These are phyloP conservation scores for Cystoisospora suis DNA, from an alignment of 169 alveolate genomes.

Conservation along the genomic window DNA sequence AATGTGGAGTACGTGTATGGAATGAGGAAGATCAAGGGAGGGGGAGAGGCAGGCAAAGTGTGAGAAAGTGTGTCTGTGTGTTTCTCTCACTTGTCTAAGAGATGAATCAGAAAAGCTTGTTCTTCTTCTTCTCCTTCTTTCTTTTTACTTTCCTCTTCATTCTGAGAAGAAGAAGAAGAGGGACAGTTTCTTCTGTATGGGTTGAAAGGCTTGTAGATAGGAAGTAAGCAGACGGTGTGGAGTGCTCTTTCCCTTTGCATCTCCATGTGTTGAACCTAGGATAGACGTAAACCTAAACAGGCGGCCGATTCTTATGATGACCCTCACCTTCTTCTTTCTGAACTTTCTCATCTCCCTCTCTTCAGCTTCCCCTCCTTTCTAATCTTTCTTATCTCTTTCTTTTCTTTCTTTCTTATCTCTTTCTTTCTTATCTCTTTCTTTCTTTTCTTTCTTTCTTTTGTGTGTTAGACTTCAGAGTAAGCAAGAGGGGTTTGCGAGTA, in stretches of 20 bases:
- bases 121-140: no score
- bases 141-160: no score
- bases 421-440: not conserved
- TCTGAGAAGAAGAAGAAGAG: no score
- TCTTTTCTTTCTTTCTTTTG: not conserved
- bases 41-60: no score
- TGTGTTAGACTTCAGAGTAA: not conserved
- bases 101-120: no score
- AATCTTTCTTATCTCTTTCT: not conserved
- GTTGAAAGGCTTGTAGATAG: no score
- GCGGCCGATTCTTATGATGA: not conserved
- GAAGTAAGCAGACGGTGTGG: no score
- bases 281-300: not conserved
- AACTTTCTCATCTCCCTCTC: not conserved
- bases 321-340: not conserved
- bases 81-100: no score
- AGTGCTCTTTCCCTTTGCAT: not conserved
- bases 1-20: no score
- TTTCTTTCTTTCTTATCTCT: not conserved
- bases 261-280: not conserved
- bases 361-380: not conserved
- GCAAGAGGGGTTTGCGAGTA: not conserved
- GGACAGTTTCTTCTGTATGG: no score
- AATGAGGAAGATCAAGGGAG: no score
- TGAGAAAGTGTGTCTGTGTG: no score